Percentiles rank a stretch among this genome's conserved stretches.
These are phyloP conservation scores for Volvox carteri DNA, from an alignment of 163 green algal species.

Conservation along the genomic window DNA sequence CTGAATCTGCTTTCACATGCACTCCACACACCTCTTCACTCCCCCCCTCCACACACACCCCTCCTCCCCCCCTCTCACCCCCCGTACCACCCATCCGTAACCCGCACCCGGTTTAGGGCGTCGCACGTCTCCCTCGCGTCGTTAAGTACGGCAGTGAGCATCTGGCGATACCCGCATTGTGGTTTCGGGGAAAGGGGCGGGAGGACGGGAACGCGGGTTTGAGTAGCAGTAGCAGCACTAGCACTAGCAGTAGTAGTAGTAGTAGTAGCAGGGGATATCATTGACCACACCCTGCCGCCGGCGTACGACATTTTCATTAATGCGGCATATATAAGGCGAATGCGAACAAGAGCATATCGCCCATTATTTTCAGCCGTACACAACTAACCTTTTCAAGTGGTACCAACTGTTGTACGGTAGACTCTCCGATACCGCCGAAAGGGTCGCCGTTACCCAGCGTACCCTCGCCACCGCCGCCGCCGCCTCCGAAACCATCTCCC, in stretches of 20 bases:
- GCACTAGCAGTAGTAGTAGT: not conserved
- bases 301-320: not conserved
- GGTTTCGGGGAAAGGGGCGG: not conserved
- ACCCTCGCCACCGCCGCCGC: not conserved
- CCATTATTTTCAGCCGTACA: not conserved
- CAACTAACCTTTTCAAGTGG: constrained; percentile 33
- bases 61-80: not conserved
- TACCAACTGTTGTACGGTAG: constrained; percentile 32
- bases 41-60: not conserved
- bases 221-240: not conserved
- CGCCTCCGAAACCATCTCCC: not conserved
- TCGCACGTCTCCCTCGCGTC: constrained; percentile 62
- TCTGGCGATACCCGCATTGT: too few species aligned
- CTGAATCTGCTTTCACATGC: too few species aligned
- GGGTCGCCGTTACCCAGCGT: constrained; percentile 33
- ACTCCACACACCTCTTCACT: too few species aligned
- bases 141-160: constrained; percentile 59
- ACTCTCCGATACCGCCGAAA: constrained; percentile 44
- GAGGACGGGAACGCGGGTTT: not conserved
- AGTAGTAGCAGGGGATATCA: not conserved
- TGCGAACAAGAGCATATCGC: not conserved
- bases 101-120: constrained; percentile 54
- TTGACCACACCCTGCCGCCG: too few species aligned
- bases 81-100: not conserved
- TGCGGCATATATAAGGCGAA: not conserved